Conservation (phyloP, 2,329 filamentous ascomycete genomes). For the Coniochaeta ligniaria region DNA sequence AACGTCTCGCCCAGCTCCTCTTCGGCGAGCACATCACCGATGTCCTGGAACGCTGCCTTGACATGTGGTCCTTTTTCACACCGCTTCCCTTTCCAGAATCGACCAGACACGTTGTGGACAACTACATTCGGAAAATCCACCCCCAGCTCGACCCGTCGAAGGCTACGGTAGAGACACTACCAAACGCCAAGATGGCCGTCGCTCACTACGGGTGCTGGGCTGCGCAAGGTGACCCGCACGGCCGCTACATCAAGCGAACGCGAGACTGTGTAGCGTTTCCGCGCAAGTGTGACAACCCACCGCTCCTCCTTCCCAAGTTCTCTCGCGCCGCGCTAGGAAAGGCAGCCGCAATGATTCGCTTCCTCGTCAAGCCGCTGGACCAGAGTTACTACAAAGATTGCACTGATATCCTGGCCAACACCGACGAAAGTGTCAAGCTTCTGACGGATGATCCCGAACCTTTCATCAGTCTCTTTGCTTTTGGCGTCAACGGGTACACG, state of each 20-base stretch:
- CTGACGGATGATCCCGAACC: too few relatives aligned
- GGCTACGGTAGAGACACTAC: constrained; percentile 8
- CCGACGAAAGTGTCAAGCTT: too few relatives aligned
- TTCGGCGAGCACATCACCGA: constrained; percentile 1
- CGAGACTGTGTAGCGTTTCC: neutral
- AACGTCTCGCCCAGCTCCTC: constrained; percentile 6
- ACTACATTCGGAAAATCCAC: constrained; percentile 8
- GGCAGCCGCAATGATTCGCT: too few relatives aligned
- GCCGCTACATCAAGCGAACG: constrained; percentile 2
- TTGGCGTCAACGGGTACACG: too few relatives aligned
- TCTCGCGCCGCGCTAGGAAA: too few relatives aligned
- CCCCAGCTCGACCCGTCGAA: constrained; percentile 11
- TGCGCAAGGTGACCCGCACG: constrained; percentile 3
- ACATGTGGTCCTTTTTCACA: constrained; percentile 11
- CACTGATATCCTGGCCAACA: too few relatives aligned
- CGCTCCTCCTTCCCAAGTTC: too few relatives aligned
- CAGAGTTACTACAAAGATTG: too few relatives aligned
- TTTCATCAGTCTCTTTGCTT: too few relatives aligned
- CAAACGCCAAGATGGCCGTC: constrained; percentile 11
- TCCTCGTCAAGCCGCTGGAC: too few relatives aligned
- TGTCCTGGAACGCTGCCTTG: constrained; percentile 3
- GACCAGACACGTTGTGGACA: constrained; percentile 10
- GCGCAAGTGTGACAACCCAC: too few relatives aligned
- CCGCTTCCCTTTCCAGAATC: constrained; percentile 8
- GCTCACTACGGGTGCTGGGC: constrained; percentile 13